A percentile compares a stretch with the other conserved stretches of the same genome.
These are phyloP conservation scores for Dissophora globulifera DNA, from an alignment of 192 early-diverging fungal species.

Conservation along the genomic window DNA sequence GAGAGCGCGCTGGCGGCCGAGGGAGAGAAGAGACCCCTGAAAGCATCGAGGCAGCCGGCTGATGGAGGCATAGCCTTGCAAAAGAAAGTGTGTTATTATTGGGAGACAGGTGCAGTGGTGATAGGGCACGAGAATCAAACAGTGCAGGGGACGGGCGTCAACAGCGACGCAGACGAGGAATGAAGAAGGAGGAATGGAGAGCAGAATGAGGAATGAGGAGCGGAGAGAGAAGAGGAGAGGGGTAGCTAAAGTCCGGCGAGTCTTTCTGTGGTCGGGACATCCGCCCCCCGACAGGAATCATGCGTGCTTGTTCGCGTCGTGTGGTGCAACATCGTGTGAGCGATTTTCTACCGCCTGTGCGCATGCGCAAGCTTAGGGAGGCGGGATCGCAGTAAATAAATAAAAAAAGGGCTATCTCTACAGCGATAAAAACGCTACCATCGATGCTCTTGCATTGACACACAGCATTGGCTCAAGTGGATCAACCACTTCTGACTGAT, in stretches of 20 bases:
- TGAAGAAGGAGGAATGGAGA: background rate
- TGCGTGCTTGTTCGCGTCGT: background rate
- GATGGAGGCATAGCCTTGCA: constrained; percentile 16
- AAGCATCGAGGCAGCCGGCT: constrained; percentile 33
- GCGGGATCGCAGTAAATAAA: too few species aligned
- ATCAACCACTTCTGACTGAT: background rate
- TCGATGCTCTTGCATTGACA: too few species aligned
- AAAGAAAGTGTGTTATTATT: too few species aligned
- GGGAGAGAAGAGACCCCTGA: constrained; percentile 27
- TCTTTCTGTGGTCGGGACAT: too few species aligned
- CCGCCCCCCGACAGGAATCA: too few species aligned
- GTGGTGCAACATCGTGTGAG: background rate
- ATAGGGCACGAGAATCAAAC: background rate
- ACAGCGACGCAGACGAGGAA: background rate
- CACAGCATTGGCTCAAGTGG: background rate
- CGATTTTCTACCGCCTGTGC: too few species aligned
- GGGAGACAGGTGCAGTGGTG: too few species aligned
- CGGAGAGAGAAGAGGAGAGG: background rate
- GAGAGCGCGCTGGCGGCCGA: background rate
- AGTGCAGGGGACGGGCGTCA: background rate
- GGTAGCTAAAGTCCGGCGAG: background rate
- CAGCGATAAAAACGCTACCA: too few species aligned
- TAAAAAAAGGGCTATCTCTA: too few species aligned
- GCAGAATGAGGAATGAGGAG: background rate
- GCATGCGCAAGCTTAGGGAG: too few species aligned